Evolutionary conservation across 441 rosid species (phyloP).

Genomic region (Brassica balearica): DNA sequence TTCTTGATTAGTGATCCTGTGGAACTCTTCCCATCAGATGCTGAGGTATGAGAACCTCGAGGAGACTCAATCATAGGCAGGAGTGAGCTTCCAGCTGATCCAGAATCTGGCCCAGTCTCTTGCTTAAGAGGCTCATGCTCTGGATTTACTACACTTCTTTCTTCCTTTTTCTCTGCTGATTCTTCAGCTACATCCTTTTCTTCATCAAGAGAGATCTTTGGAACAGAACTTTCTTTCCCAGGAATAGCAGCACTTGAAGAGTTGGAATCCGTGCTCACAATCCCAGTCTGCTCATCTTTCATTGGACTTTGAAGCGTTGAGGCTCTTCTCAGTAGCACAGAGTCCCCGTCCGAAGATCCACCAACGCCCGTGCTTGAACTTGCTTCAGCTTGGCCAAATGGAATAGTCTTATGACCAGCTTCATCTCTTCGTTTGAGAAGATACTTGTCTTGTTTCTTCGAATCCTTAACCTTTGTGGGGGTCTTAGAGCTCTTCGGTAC

Average conservation of each 20-base stretch:
- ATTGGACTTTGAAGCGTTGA: slow-evolving; percentile 44
- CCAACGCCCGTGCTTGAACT: slow-evolving; percentile 38
- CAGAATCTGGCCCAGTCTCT: slow-evolving; percentile 47
- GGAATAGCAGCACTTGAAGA: slow-evolving; percentile 47
- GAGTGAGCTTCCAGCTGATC: slow-evolving; percentile 48
- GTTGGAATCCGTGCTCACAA: slow-evolving; percentile 45
- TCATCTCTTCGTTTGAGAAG: slow-evolving; percentile 86
- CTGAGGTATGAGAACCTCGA: slow-evolving; percentile 41
- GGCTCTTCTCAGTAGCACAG: slow-evolving; percentile 73
- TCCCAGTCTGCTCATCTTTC: slow-evolving; percentile 50
- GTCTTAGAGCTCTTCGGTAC: slow-evolving; percentile 65
- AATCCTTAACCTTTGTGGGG: slow-evolving; percentile 73
- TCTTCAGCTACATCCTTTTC: slow-evolving; percentile 32
- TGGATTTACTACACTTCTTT: slow-evolving; percentile 20
- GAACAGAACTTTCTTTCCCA: slow-evolving; percentile 45
- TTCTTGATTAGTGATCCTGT: slow-evolving; percentile 56
- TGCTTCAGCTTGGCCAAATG: slow-evolving; percentile 50
- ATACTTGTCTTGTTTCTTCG: slow-evolving; percentile 72
- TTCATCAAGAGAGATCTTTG: slow-evolving; percentile 26
- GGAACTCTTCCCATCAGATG: slow-evolving; percentile 49
- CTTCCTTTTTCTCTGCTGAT: slow-evolving; percentile 32
- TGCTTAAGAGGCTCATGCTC: slow-evolving; percentile 44
- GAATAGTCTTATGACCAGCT: slow-evolving; percentile 46
- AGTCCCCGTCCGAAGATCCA: slow-evolving; percentile 63
- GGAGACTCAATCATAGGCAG: slow-evolving; percentile 44